phyloP scores from a whole-genome alignment of 768 basidiomycete genomes.

The Suillus discolor region DNA sequence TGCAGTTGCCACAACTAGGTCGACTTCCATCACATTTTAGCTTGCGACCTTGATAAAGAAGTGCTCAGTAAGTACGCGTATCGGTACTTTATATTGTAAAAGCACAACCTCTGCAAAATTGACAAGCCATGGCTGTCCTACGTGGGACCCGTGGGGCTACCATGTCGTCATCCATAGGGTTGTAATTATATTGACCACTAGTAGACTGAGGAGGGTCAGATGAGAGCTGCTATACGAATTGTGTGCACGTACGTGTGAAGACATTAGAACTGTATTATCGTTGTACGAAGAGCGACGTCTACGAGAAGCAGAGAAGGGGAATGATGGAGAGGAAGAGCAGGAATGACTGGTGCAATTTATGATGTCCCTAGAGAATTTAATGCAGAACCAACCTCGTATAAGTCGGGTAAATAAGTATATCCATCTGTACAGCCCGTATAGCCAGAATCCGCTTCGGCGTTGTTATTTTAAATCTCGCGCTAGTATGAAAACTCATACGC shows the following conservation, averaged over 20 bases:
- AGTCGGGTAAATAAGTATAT: slow-evolving; percentile 33
- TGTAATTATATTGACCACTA: slow-evolving; percentile 16
- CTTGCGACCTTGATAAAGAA: slow-evolving; percentile 55
- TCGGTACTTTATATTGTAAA: neutral
- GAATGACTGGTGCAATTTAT: slow-evolving; percentile 32
- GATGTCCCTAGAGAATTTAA: slow-evolving; percentile 19
- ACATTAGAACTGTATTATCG: slow-evolving; percentile 22
- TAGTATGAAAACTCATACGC: slow-evolving; percentile 28
- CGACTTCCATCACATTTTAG: slow-evolving; percentile 71
- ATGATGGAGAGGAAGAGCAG: slow-evolving; percentile 10
- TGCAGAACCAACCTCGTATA: slow-evolving; percentile 31
- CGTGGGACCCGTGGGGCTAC: slow-evolving; percentile 33
- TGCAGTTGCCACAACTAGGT: slow-evolving; percentile 68
- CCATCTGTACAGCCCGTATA: slow-evolving; percentile 37
- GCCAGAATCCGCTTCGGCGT: slow-evolving; percentile 26
- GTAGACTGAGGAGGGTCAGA: slow-evolving; percentile 7
- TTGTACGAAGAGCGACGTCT: slow-evolving; percentile 5
- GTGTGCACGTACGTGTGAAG: slow-evolving; percentile 21
- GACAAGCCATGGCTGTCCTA: slow-evolving; percentile 71
- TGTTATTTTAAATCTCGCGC: slow-evolving; percentile 33
- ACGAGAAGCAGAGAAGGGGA: slow-evolving; percentile 16
- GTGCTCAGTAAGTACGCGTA: slow-evolving; percentile 5
- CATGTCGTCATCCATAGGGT: slow-evolving; percentile 22
- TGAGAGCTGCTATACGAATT: neutral
- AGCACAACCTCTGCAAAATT: slow-evolving; percentile 67